Conservation (phyloP, 345 rosid species). For the Acer yangbiense region DNA sequence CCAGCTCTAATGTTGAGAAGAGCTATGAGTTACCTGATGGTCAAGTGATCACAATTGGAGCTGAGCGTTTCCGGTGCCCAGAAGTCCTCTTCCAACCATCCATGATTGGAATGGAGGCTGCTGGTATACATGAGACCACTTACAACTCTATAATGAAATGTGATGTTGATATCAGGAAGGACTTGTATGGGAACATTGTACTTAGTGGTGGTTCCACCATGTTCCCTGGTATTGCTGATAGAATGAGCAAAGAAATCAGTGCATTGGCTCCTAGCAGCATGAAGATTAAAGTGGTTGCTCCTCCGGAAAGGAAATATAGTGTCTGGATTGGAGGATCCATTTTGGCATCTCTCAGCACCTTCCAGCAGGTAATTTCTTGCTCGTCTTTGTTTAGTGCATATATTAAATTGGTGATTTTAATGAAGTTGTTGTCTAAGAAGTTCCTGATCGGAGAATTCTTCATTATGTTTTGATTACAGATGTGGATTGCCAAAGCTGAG, state of each 20-base stretch:
- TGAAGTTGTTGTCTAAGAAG: background rate
- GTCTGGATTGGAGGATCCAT: constrained; percentile 81
- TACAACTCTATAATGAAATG: constrained; percentile 76
- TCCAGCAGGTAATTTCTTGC: constrained; percentile 53
- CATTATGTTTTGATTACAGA: constrained; percentile 28
- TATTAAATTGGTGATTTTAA: background rate
- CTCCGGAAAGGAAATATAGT: constrained; percentile 75
- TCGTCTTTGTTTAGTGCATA: background rate
- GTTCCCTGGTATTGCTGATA: constrained; percentile 71
- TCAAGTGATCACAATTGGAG: constrained; percentile 69
- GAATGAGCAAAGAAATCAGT: constrained; percentile 77
- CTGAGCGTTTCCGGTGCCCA: constrained; percentile 68
- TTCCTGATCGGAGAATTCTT: background rate
- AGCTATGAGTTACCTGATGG: constrained; percentile 74
- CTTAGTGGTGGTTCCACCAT: constrained; percentile 77
- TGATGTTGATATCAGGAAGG: constrained; percentile 73
- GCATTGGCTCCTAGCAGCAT: constrained; percentile 73
- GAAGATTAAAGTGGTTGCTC: constrained; percentile 80
- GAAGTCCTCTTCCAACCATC: constrained; percentile 74
- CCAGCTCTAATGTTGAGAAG: constrained; percentile 67
- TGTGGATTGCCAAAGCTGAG: constrained; percentile 65
- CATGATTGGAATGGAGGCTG: constrained; percentile 70
- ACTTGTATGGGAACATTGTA: constrained; percentile 69
- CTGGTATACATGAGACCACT: constrained; percentile 73
- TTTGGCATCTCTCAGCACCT: constrained; percentile 73